Conservation (phyloP, 805 yeast species). For the Cyberlindnera veronae region DNA sequence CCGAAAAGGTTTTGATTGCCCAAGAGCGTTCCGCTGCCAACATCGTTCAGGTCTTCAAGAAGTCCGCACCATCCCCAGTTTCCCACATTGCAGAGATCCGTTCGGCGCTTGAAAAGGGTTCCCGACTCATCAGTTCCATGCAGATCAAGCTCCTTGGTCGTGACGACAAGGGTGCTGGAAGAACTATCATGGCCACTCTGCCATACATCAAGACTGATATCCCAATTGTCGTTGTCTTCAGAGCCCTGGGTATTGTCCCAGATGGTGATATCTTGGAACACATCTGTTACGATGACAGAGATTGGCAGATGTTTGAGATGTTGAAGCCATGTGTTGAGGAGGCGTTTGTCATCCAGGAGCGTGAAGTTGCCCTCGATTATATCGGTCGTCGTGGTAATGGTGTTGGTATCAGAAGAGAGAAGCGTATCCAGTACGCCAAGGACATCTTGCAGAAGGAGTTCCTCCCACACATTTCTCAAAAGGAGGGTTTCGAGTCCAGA, state of each 20-base stretch:
- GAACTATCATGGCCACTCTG: conserved; percentile 91
- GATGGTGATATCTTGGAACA: conserved; percentile 99
- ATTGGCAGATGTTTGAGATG: conserved; percentile 99
- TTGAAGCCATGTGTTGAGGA: conserved; percentile 98
- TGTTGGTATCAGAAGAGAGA: conserved; percentile 92
- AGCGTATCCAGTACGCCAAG: conserved; percentile 96
- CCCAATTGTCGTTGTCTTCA: conserved; percentile 93
- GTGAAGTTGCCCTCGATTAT: conserved; percentile 96
- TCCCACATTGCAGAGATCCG: conserved; percentile 96
- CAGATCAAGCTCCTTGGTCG: conserved; percentile 90
- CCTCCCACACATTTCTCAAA: conserved; percentile 95
- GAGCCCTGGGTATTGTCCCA: conserved; percentile 98
- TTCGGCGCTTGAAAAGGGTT: conserved; percentile 95
- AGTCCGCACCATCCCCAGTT: conserved; percentile 95
- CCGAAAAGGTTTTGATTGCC: conserved; percentile 96
- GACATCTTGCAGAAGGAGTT: conserved; percentile 96
- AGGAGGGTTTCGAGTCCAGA: conserved; percentile 94
- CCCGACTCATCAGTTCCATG: conserved; percentile 88
- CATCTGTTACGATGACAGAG: conserved; percentile 94
- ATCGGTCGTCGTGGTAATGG: conserved; percentile 99
- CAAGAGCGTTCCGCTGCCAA: conserved; percentile 99
- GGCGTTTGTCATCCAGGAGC: conserved; percentile 96
- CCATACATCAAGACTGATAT: conserved; percentile 97
- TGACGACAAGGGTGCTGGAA: conserved; percentile 68
- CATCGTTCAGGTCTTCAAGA: conserved; percentile 96